Percentiles rank a stretch among this genome's conserved stretches.
Evolutionary conservation across 108 stramenopile species (phyloP).

Genomic region (Schizochytrium sp.): DNA sequence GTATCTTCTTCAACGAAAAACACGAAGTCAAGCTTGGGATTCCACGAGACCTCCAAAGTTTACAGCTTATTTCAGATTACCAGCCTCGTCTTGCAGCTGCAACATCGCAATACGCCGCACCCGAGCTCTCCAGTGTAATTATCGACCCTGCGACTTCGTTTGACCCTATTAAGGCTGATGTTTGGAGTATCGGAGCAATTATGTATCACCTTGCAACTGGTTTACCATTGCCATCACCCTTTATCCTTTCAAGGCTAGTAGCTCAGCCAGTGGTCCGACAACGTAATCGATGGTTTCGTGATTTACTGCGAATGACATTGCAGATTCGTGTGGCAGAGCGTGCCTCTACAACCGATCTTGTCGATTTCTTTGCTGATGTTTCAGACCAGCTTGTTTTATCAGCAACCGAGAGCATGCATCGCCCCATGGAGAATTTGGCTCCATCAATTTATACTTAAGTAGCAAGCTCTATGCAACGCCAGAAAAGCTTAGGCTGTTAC

Average conservation of each 20-base stretch:
- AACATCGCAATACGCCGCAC: neutral
- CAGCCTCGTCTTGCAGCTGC: neutral
- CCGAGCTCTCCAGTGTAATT: neutral
- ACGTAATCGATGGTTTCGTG: conserved; percentile 34
- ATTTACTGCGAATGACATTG: conserved; percentile 34
- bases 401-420: neutral
- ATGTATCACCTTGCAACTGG: neutral
- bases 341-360: neutral
- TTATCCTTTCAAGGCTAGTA: conserved; percentile 23
- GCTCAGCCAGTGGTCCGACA: conserved; percentile 8
- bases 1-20: conserved; percentile 10
- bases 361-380: conserved; percentile 26
- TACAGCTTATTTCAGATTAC: neutral
- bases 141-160: neutral
- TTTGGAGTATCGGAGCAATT: conserved; percentile 35
- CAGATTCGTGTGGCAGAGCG: neutral
- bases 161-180: conserved; percentile 27
- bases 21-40: conserved; percentile 26
- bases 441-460: neutral
- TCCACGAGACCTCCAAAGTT: neutral
- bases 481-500: neutral
- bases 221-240: neutral
- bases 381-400: conserved; percentile 19
- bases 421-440: neutral
- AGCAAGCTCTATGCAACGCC: neutral